Conservation (phyloP, 495 filamentous ascomycete genomes). For the Viridothelium virens region DNA sequence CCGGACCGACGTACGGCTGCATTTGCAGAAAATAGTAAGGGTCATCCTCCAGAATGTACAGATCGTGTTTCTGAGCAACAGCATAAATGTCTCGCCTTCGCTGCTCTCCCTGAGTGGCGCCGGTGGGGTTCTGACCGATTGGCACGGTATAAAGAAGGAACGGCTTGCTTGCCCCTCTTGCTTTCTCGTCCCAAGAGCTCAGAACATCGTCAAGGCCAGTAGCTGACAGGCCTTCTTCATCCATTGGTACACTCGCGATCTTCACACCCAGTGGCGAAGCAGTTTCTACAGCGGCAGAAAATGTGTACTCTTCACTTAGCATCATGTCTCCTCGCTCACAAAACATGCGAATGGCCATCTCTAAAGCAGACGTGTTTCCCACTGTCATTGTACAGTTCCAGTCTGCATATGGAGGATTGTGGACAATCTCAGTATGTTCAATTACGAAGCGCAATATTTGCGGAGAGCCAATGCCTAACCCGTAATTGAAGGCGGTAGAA, state of each 20-base stretch:
- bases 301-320: conserved; percentile 81
- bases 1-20: conserved; percentile 62
- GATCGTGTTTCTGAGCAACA: conserved; percentile 70
- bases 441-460: conserved; percentile 83
- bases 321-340: conserved; percentile 62
- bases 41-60: conserved; percentile 89
- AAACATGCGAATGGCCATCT: conserved; percentile 71
- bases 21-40: conserved; percentile 97
- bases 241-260: conserved; percentile 66
- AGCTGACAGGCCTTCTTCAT: conserved; percentile 68
- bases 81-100: conserved; percentile 65
- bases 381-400: conserved; percentile 70
- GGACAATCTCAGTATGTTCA: conserved; percentile 80
- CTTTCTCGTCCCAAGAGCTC: conserved; percentile 53
- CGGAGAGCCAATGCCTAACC: conserved; percentile 72
- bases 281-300: conserved; percentile 74
- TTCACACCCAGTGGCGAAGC: conserved; percentile 67
- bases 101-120: conserved; percentile 62
- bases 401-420: conserved; percentile 70
- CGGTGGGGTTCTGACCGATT: conserved; percentile 87
- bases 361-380: conserved; percentile 71
- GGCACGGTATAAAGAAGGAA: conserved; percentile 74
- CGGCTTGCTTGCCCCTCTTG: conserved; percentile 58
- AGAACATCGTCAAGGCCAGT: conserved; percentile 58
- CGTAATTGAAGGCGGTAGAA: conserved; percentile 80